Evolutionary conservation across 768 basidiomycete species (phyloP), one percentile per base, ranked within the genome.

Genomic region (Trametes villosa): DNA sequence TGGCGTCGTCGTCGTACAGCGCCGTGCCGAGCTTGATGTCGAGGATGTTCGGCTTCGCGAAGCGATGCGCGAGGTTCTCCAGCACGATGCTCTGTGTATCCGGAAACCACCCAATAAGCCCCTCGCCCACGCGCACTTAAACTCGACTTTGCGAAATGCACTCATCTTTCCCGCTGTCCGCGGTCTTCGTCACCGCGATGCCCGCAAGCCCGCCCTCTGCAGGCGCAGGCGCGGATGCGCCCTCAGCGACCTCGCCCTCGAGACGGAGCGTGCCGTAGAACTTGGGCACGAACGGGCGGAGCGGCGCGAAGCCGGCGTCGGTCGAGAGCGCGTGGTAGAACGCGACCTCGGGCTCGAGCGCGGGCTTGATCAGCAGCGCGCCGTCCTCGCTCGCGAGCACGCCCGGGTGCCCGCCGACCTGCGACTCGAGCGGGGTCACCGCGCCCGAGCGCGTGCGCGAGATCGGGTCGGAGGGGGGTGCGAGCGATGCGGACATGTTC

Each of bases 21-120:
- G 89, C 79, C 0, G 90, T 96, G 1, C 97, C 97, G 17, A 98
- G 88, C 74, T 98, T 99, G 71, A 94, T 81, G 71, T 99, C 96
- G 29, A 98, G 78, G 58, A 97, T 83, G 65, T 91, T 94, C 7
- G 96, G 96, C 70, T 86, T 89, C 34, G 75, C 67, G 77, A 95
- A 98, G 1, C 80, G 70, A 65, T 88, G 74, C 2, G 89, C 75
- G 13, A 95, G 76, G 72, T 99, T 98, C 76, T 96, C 89, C 3
- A 99, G 75, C 30, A 96, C 92, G 53, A 96, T 77, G 59, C 85
- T 87, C 79, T 95, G 86, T 68, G 56, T 40, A 58, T 24, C 31
- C 49, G 15, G 9, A 36, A 26, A 22, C 4, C 24, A 2, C 24
- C 6, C 48, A 38, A 42, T 66, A 49, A 62, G 47, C 38, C 29